Evolutionary conservation across 1,139 yeast genomes (phyloP), one percentile per base, ranked within the genome.

Genomic region (Petasospora rhodanensis): DNA sequence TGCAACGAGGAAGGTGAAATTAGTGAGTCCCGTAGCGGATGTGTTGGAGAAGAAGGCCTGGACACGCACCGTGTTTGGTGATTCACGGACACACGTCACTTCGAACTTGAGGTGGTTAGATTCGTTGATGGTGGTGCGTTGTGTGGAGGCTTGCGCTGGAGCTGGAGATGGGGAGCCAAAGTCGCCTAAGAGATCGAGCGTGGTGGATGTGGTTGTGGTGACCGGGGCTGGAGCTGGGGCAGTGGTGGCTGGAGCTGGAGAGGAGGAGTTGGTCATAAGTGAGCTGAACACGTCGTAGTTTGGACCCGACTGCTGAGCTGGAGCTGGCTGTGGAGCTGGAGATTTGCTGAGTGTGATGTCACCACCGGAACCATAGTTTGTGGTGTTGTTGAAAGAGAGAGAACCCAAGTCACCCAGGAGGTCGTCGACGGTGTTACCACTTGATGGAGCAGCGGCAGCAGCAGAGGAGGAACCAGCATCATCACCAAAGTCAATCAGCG

Each of bases 401-500:
- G 77, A 76, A 28, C 80, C 75, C 48, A 84, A 67, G 45, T 80
- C 93, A 36, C 84, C 78, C 45, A 84, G 65, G 44, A 84, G 67
- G 52, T 84, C 94, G 36, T 75, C 76, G 35, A 71, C 70, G 26
- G 80, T 89, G 36, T 27, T 27, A 9, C 19, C 27, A 18, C 29
- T n/a, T n/a, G n/a, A n/a, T n/a, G n/a, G n/a, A n/a, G n/a, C n/a
- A n/a, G n/a, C n/a, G n/a, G n/a, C n/a, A n/a, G n/a, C 34, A 22
- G 21, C 26, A 4, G 37, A 15, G 7, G 37, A 29, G 4, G 30
- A 18, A 8, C 18, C 27, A 13, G 72, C 72, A 26, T 67, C 76
- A 46, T 77, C 86, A 50, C 75, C 91, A 51, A 87, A 83, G 55
- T 87, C 96, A 51, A 87, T 84, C 52, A 87, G 69, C 52, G 73